A percentile compares a stretch with the other conserved stretches of the same genome.
Evolutionary conservation across 768 basidiomycete species (phyloP).

Genomic region (Lentinula edodes): DNA sequence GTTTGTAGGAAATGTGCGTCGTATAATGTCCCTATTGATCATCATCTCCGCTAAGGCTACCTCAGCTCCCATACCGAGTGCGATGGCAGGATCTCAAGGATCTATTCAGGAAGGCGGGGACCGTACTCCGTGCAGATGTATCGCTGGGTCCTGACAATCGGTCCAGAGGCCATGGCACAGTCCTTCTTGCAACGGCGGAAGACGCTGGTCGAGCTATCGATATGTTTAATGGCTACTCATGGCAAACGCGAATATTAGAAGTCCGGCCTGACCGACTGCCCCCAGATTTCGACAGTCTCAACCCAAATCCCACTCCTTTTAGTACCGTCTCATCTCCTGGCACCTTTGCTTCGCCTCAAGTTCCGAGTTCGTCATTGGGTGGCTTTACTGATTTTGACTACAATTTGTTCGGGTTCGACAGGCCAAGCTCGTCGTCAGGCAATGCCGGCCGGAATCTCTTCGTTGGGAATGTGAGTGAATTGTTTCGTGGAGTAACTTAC

Average conservation of each 20-base stretch:
- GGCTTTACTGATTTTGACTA: conserved; percentile 20
- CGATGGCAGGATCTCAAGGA: conserved; percentile 99
- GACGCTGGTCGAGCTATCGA: conserved; percentile 94
- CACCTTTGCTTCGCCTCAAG: conserved; percentile 7
- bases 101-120: conserved; percentile 92
- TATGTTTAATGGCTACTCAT: conserved; percentile 95
- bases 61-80: conserved; percentile 89
- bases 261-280: conserved; percentile 84
- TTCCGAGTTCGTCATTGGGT: conserved; percentile 7
- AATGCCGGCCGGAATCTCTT: conserved; percentile 57
- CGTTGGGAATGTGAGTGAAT: conserved; percentile 75
- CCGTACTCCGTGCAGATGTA: conserved; percentile 75
- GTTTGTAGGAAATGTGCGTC: conserved; percentile 89
- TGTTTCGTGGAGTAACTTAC: conserved; percentile 11
- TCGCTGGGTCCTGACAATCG: conserved; percentile 85
- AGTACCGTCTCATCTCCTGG: conserved; percentile 6
- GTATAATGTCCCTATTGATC: background rate
- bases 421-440: conserved; percentile 15
- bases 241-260: conserved; percentile 91
- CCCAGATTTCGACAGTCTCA: conserved; percentile 46
- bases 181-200: conserved; percentile 89
- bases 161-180: conserved; percentile 91
- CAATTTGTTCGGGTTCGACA: conserved; percentile 11
- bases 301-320: conserved; percentile 11
- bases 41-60: conserved; percentile 3